These are phyloP conservation scores for Colletotrichum navitas DNA, from an alignment of 2,329 filamentous ascomycete genomes.

Conservation along the genomic window DNA sequence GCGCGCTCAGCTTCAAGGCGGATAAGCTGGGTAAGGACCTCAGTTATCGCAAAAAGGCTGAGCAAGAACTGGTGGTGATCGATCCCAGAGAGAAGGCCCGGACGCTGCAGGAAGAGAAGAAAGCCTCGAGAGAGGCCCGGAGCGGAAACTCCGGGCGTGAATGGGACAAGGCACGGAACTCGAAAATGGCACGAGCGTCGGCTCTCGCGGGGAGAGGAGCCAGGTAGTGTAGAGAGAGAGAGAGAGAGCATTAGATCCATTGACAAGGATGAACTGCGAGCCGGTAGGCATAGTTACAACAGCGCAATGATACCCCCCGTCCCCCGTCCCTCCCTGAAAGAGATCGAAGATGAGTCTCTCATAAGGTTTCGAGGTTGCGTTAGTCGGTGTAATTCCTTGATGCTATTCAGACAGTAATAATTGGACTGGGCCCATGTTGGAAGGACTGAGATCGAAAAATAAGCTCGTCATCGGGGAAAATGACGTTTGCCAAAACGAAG, in stretches of 20 bases:
- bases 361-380: constrained; percentile 34
- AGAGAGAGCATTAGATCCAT: constrained; percentile 7
- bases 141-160: constrained; percentile 65
- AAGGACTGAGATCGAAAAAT: constrained; percentile 34
- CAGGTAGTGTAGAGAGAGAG: constrained; percentile 51
- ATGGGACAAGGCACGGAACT: constrained; percentile 71
- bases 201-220: constrained; percentile 69
- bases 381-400: constrained; percentile 30
- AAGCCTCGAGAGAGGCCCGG: constrained; percentile 67
- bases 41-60: constrained; percentile 89
- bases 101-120: constrained; percentile 76
- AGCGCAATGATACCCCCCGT: constrained; percentile 42
- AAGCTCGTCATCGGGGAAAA: constrained; percentile 37
- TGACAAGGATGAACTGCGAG: constrained; percentile 37
- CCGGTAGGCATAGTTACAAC: constrained; percentile 25
- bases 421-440: constrained; percentile 32
- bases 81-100: constrained; percentile 88
- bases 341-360: constrained; percentile 5
- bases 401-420: constrained; percentile 40
- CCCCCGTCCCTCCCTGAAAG: background rate
- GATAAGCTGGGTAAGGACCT: constrained; percentile 93
- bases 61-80: constrained; percentile 92
- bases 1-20: constrained; percentile 86
- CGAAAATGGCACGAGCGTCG: constrained; percentile 66
- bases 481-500: constrained; percentile 34